phyloP scores from a whole-genome alignment of 176 grass and related monocot species.

The Musa acuminata region DNA sequence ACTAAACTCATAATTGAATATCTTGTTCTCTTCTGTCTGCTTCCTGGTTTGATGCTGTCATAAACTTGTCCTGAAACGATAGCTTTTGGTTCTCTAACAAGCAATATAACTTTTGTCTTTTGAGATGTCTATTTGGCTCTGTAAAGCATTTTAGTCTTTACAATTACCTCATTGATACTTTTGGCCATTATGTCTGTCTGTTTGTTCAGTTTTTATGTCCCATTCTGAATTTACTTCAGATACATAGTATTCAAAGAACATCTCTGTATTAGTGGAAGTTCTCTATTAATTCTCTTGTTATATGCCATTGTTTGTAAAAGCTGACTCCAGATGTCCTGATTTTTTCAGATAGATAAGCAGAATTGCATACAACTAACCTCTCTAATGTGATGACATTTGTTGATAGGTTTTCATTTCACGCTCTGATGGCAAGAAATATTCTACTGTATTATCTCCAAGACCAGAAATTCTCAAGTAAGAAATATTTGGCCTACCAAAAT shows the following conservation, averaged over 20 bases:
- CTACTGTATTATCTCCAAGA: constrained; percentile 60
- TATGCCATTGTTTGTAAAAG: neutral
- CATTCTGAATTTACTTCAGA: no score
- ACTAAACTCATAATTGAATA: neutral
- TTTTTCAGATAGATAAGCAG: neutral
- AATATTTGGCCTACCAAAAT: neutral
- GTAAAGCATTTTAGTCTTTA: neutral
- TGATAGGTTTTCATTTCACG: constrained; percentile 65
- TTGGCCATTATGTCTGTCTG: no score
- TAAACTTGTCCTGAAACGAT: no score
- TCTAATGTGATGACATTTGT: neutral
- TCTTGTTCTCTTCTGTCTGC: neutral
- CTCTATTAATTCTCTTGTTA: neutral
- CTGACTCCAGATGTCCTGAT: no score
- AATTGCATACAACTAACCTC: neutral
- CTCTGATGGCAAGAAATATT: constrained; percentile 58
- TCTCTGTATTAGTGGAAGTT: neutral
- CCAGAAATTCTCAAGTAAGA: constrained; percentile 63
- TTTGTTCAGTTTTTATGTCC: no score
- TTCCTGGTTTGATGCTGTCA: neutral
- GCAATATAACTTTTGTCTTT: no score
- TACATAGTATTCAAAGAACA: neutral
- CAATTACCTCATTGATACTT: neutral
- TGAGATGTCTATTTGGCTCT: no score
- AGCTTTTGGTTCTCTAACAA: no score